Evolutionary conservation across 164 flowering plant genomes (phyloP).

Genomic region (Umbellularia californica): DNA sequence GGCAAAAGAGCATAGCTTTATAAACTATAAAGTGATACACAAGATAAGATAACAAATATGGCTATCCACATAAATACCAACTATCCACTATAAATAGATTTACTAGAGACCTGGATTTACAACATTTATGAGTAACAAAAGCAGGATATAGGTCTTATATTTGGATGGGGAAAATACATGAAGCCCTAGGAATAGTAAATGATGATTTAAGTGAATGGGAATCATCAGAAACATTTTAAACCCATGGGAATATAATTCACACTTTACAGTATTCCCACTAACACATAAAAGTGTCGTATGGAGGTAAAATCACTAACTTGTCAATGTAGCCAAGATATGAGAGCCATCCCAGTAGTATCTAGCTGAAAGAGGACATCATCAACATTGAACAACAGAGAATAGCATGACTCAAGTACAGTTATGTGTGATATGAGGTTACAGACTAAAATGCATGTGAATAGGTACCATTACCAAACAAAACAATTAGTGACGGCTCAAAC

Average conservation of each 20-base stretch:
- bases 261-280: too few relatives aligned
- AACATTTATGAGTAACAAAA: neutral
- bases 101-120: neutral
- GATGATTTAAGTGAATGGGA: neutral
- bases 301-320: too few relatives aligned
- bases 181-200: neutral
- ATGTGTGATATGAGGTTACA: too few relatives aligned
- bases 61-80: neutral
- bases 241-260: too few relatives aligned
- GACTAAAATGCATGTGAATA: too few relatives aligned
- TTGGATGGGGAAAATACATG: neutral
- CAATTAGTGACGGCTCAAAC: neutral
- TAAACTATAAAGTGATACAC: neutral
- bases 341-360: too few relatives aligned
- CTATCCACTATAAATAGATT: neutral
- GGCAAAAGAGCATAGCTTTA: conserved; percentile 1
- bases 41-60: neutral
- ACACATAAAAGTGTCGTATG: too few relatives aligned
- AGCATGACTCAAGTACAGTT: too few relatives aligned
- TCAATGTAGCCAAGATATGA: too few relatives aligned
- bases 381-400: too few relatives aligned
- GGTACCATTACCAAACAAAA: too few relatives aligned
- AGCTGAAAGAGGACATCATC: too few relatives aligned
- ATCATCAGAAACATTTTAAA: neutral
- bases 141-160: neutral